Conservation (phyloP, 2,329 filamentous ascomycete species). For the Davidsoniella australis region DNA sequence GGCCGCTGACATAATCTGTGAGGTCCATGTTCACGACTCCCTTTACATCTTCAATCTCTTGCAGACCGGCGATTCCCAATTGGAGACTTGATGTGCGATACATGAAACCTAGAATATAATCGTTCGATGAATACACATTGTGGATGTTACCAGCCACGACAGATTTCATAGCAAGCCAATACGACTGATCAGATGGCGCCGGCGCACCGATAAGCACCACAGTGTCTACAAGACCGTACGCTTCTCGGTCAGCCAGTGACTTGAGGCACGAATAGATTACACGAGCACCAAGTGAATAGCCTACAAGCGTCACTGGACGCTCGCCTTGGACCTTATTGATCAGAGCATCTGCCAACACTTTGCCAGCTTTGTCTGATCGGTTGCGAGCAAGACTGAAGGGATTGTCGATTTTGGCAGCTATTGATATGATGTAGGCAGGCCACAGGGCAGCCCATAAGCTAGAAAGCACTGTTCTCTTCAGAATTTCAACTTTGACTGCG, state of each 20-base stretch:
- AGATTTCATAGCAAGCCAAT: slow-evolving; percentile 62
- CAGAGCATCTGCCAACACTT: slow-evolving; percentile 64
- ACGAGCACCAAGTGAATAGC: slow-evolving; percentile 65
- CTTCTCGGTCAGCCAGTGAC: slow-evolving; percentile 56
- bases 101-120: slow-evolving; percentile 73
- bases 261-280: slow-evolving; percentile 72
- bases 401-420: slow-evolving; percentile 58
- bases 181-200: slow-evolving; percentile 49
- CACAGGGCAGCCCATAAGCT: slow-evolving; percentile 52
- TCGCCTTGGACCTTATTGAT: slow-evolving; percentile 72
- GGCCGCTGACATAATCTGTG: slow-evolving; percentile 34
- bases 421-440: slow-evolving; percentile 49
- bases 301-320: slow-evolving; percentile 61
- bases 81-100: slow-evolving; percentile 74
- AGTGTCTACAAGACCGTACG: slow-evolving; percentile 70
- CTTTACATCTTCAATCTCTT: slow-evolving; percentile 49
- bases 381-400: slow-evolving; percentile 64
- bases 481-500: slow-evolving; percentile 55
- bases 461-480: slow-evolving; percentile 54
- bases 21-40: slow-evolving; percentile 44
- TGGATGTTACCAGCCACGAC: slow-evolving; percentile 70
- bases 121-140: slow-evolving; percentile 77
- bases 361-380: slow-evolving; percentile 63
- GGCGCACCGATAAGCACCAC: slow-evolving; percentile 72
- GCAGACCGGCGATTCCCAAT: slow-evolving; percentile 67